phyloP scores from a whole-genome alignment of 257 asterid species.

The Solanum dulcamara region DNA sequence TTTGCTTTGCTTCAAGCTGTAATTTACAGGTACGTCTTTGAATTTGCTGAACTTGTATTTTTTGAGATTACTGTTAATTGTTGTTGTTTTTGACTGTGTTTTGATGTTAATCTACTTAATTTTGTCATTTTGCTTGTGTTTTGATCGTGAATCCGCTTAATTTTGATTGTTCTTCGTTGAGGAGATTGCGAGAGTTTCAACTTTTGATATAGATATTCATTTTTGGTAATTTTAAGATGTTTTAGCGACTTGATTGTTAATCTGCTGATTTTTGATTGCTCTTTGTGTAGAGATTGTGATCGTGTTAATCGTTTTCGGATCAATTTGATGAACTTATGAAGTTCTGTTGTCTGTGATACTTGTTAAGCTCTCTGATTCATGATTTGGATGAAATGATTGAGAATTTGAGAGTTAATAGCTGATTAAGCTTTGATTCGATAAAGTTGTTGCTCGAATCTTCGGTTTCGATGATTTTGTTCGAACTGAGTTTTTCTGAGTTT shows the following conservation, averaged over 20 bases:
- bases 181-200: not conserved
- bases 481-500: not conserved
- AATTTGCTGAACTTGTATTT: not conserved
- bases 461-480: not conserved
- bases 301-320: not conserved
- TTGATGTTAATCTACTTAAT: not conserved
- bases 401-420: not conserved
- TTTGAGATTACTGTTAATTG: not conserved
- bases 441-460: not conserved
- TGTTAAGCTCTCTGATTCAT: not conserved
- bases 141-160: not conserved
- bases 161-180: not conserved
- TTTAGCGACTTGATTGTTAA: not conserved
- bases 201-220: not conserved
- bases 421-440: not conserved
- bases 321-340: not conserved
- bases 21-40: conserved; percentile 9
- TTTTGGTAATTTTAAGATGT: not conserved
- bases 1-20: not conserved
- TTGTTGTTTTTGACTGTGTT: not conserved
- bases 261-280: not conserved
- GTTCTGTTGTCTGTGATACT: not conserved
- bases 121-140: not conserved
- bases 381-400: not conserved
- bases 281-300: not conserved